Evolutionary conservation across 805 yeast genomes (phyloP), one percentile per base, ranked within the genome.

Genomic region (Myxozyma udenii): DNA sequence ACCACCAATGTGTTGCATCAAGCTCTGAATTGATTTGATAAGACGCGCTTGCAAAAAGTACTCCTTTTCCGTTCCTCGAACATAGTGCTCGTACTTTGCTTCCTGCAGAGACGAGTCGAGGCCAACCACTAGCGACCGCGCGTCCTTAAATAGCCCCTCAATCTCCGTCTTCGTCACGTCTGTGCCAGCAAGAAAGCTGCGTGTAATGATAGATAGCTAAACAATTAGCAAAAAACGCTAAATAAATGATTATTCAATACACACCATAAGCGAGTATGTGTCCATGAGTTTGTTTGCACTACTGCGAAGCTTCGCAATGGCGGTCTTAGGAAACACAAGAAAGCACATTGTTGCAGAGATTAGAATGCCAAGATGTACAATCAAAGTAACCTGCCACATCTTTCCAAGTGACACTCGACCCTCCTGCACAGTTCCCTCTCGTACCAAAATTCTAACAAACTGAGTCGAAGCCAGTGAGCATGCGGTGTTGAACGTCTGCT

Each of bases 401-500:
- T 83, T 75, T 25, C 68, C 67, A 55, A 79, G 64, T 0, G 90
- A 85, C 12, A 86, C 73, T 7, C 66, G 64, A 11, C 83, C 80
- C 1, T 79, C 74, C 62, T 81, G 83, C 41, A 76, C 70, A 40
- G 83, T 78, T 12, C 88, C 91, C 61, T 87, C 95, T 63, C 83
- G 83, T 14, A 85, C 79, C 48, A 87, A 75, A 53, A 86, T 81
- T 0, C 89, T 76, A 2, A 85, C 81, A 22, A 86, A 69, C 3
- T 85, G 77, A 45, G 86, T 84, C 6, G 86, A 80, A 1, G 90
- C 86, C 43, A 86, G 70, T 0, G 89, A 81, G 61, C 93, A 84
- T 0, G 95, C 91, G 11, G 91, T 85, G 61, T 84, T 85, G 68
- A 86, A 87, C 0, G 87, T 84, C 19, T 78, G 82, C 62, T 77